Conservation (phyloP, 345 rosid species). For the Alliaria petiolata region DNA sequence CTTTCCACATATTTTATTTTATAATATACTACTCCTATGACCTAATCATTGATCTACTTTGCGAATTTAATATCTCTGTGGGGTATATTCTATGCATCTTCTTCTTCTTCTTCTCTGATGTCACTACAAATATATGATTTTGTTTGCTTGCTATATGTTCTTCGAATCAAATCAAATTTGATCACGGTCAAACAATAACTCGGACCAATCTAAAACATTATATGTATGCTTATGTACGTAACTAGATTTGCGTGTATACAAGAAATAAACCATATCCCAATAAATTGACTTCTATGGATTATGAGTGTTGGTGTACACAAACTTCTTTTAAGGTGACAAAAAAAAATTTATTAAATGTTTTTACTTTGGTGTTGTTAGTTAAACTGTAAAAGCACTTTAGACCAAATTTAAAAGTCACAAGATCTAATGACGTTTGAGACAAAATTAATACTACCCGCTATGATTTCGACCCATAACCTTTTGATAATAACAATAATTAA, state of each 20-base stretch:
- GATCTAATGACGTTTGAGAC: too few relatives aligned
- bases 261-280: neutral
- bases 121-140: neutral
- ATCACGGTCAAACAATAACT: neutral
- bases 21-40: slow-evolving; percentile 17
- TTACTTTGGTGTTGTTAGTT: too few relatives aligned
- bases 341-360: too few relatives aligned
- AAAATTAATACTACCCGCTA: too few relatives aligned
- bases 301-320: too few relatives aligned
- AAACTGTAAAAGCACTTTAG: too few relatives aligned
- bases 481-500: too few relatives aligned
- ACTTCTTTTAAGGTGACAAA: too few relatives aligned
- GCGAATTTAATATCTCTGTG: neutral
- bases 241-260: slow-evolving; percentile 17
- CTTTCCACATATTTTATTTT: neutral
- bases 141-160: neutral
- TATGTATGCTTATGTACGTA: slow-evolving; percentile 6
- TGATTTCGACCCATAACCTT: too few relatives aligned
- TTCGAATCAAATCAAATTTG: neutral
- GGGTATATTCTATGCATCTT: slow-evolving; percentile 33
- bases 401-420: too few relatives aligned
- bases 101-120: too few relatives aligned
- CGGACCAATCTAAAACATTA: slow-evolving; percentile 3
- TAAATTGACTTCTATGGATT: neutral
- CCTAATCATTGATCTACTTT: slow-evolving; percentile 13